Conservation (phyloP, 345 rosid species). For the Garcia nutans region DNA sequence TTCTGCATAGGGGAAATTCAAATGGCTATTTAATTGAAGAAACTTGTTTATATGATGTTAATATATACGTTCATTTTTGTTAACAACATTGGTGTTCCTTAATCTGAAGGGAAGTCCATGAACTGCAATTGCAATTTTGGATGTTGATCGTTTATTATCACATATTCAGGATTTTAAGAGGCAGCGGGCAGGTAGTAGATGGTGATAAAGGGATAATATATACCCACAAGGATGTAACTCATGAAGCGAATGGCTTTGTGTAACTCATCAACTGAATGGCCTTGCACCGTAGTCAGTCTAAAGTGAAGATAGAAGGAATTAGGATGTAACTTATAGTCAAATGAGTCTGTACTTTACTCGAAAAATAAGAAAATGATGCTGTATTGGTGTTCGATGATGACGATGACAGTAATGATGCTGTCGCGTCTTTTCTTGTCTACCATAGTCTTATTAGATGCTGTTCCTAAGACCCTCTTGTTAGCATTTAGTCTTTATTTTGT, state of each 20-base stretch:
- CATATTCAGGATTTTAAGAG: slow-evolving; percentile 82
- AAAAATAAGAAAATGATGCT: background rate
- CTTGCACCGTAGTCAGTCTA: background rate
- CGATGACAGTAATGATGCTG: background rate
- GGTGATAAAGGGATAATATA: slow-evolving; percentile 78
- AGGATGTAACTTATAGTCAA: too few species aligned
- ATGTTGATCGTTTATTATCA: background rate
- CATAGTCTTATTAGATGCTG: background rate
- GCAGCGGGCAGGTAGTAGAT: slow-evolving; percentile 88
- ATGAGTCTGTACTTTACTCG: background rate
- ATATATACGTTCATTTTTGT: too few species aligned
- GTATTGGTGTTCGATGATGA: background rate
- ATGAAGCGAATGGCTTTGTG: slow-evolving; percentile 5
- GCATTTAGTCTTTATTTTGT: background rate
- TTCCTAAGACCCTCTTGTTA: background rate
- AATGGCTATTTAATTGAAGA: too few species aligned
- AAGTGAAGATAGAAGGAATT: background rate
- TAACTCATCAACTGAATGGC: slow-evolving; percentile 25
- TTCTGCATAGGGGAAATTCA: too few species aligned
- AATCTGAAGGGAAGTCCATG: background rate
- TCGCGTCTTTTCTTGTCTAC: background rate
- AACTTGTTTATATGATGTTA: too few species aligned
- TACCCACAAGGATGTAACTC: slow-evolving; percentile 64
- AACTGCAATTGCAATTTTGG: background rate
- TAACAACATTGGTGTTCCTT: background rate